Evolutionary conservation across 768 basidiomycete genomes (phyloP), one percentile per base, ranked within the genome.

Genomic region (Trametes elegans): DNA sequence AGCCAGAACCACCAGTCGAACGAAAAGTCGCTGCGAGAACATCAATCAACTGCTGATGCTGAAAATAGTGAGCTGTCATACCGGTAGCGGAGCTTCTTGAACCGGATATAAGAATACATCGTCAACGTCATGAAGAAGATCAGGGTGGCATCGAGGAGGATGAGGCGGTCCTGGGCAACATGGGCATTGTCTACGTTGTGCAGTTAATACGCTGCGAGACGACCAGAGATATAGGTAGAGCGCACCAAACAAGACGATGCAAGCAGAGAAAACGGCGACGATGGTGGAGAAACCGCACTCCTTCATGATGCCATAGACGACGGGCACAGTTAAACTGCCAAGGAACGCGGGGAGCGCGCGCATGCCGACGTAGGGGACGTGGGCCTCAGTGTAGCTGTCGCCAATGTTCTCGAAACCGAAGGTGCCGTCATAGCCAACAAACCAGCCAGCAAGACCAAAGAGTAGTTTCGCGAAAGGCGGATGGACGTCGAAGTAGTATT

Each of bases 401-500:
- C 95, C 97, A 58, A 99, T 98, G 64, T 85, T 87, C 56, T 97
- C 90, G 76, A 99, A 99, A 26, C 84, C 79, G 72, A 98, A 99
- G 46, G 87, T 77, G 35, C 97, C 97, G 62, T 98, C 90, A 66
- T 95, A 98, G 9, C 96, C 97, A 27, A 94, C 91, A 53, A 95
- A 89, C 93, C 93, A 98, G 58, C 93, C 97, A 26, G 91, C 90
- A 29, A 97, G 80, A 36, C 87, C 97, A 66, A 96, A 92, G 23
- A 99, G 78, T 57, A 99, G 80, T 70, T 99, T 99, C 36, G 97
- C 95, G 47, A 98, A 83, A 2, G 97, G 97, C 32, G 97, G 97
- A 66, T 99, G 97, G 7, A 99, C 96, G 69, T 99, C 97, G 76
- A 99, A 99, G 74, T 98, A 98, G 76, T 98, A 99, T 72, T 97